Evolutionary conservation across 768 basidiomycete genomes (phyloP), one percentile per base, ranked within the genome.

Genomic region (Pulveroboletus sp.): DNA sequence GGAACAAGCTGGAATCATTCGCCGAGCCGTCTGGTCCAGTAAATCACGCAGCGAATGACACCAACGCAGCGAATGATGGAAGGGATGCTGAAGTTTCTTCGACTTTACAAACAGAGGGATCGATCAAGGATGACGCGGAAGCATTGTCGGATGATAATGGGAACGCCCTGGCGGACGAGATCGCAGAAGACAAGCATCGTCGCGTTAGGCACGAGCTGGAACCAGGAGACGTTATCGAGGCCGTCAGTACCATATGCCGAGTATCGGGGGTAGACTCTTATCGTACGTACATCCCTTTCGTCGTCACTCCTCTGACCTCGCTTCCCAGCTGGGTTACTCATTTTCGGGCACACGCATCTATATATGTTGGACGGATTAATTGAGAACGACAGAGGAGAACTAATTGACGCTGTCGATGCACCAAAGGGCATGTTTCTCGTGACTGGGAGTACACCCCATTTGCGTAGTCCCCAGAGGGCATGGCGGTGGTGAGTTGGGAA

Each of bases 311-410:
- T 25, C 16, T 55, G 27, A 32, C 58, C 36, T 33, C 36, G 31
- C 17, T 43, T 25, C 9, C 9, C 24, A 66, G 92, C 93, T 48
- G 94, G 94, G 1, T 74, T 97, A 8, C 73, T 97, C 21, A 94
- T 97, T 42, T 79, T 94, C 14, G 94, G 93, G 12, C 79, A 78
- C 38, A 85, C 82, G 2, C 89, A 94, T 58, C 66, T 97, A 6
- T 97, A 97, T 58, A 87, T 97, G 75, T 68, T 95, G 14, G 93
- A 97, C 56, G 92, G 92, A 2, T 72, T 97, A 12, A 85, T 94
- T 6, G 87, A 94, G 64, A 85, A 82, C 47, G 82, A 86, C n/a
- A 81, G 83, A 25, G 92, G 91, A 0, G 92, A 94, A 62, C 81
- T 97, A 24, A 85, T 97, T 36, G 90, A 94, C 57, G 91, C 87